Evolutionary conservation across 2,329 filamentous ascomycete species (phyloP).

Genomic region (Colletotrichum plurivorum): DNA sequence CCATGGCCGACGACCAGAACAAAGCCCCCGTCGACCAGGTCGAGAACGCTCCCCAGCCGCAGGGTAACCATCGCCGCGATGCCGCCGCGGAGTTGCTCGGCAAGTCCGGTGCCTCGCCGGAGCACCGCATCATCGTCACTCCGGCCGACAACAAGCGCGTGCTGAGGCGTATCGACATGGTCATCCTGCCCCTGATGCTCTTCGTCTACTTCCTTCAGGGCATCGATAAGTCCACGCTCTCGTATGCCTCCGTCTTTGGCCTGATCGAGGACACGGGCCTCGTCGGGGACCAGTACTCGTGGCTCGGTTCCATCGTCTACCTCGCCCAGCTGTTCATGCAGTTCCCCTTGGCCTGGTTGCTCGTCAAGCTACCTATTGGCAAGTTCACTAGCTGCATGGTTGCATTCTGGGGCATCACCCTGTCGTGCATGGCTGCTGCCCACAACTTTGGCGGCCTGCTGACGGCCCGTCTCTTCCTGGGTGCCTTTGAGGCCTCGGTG

Average conservation of each 20-base stretch:
- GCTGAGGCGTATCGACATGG: constrained; percentile 56
- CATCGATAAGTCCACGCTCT: constrained; percentile 41
- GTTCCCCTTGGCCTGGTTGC: constrained; percentile 65
- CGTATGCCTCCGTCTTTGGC: constrained; percentile 74
- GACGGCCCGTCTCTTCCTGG: constrained; percentile 60
- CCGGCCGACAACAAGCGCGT: constrained; percentile 52
- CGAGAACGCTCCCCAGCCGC: constrained; percentile 20
- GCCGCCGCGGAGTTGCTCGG: constrained; percentile 62
- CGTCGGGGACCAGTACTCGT: constrained; percentile 70
- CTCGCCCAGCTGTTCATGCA: constrained; percentile 73
- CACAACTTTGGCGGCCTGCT: constrained; percentile 62
- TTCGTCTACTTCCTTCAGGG: constrained; percentile 74
- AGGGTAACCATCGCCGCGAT: constrained; percentile 49
- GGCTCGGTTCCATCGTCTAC: constrained; percentile 73
- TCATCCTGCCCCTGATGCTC: constrained; percentile 63
- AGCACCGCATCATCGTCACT: constrained; percentile 48
- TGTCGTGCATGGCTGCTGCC: constrained; percentile 66
- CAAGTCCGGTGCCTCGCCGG: constrained; percentile 45
- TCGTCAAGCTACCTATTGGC: constrained; percentile 68
- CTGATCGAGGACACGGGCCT: constrained; percentile 71
- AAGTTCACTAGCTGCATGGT: constrained; percentile 68
- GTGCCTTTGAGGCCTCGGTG: constrained; percentile 63
- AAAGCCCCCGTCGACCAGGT: constrained; percentile 34
- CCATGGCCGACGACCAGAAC: constrained; percentile 27
- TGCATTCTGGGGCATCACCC: constrained; percentile 65